phyloP scores from a whole-genome alignment of 345 rosid genomes.

The Camelina sativa region DNA sequence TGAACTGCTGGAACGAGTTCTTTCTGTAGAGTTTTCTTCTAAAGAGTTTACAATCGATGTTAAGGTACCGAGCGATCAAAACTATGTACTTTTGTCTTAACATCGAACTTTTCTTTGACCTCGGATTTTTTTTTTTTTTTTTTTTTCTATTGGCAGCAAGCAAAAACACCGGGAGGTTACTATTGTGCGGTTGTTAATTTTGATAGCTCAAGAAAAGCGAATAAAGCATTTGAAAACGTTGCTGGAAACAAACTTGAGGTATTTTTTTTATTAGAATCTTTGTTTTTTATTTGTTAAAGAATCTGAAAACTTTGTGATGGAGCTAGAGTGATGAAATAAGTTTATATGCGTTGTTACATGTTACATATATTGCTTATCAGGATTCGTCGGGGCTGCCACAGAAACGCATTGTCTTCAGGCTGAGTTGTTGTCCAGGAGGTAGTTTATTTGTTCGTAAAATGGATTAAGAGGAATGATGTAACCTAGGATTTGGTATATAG shows the following conservation, averaged over 20 bases:
- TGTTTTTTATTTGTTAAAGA: neutral
- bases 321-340: neutral
- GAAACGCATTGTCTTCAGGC: conserved; percentile 42
- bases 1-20: conserved; percentile 46
- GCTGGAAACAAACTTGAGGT: conserved; percentile 58
- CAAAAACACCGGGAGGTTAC: conserved; percentile 47
- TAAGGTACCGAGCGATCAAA: conserved; percentile 54
- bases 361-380: conserved; percentile 43
- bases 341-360: too few species aligned
- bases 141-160: conserved; percentile 48
- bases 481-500: too few species aligned
- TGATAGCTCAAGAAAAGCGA: conserved; percentile 54
- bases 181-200: conserved; percentile 64
- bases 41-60: conserved; percentile 44
- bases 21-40: conserved; percentile 31
- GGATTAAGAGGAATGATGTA: conserved; percentile 21
- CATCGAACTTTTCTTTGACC: neutral
- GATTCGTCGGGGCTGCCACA: conserved; percentile 66
- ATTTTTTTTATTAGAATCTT: neutral
- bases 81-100: neutral
- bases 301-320: neutral
- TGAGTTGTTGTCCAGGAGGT: conserved; percentile 40
- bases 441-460: conserved; percentile 59
- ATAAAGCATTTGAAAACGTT: conserved; percentile 57
- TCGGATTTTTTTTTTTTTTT: too few species aligned